phyloP scores from a whole-genome alignment of 768 basidiomycete genomes.

The Mycena indigotica region DNA sequence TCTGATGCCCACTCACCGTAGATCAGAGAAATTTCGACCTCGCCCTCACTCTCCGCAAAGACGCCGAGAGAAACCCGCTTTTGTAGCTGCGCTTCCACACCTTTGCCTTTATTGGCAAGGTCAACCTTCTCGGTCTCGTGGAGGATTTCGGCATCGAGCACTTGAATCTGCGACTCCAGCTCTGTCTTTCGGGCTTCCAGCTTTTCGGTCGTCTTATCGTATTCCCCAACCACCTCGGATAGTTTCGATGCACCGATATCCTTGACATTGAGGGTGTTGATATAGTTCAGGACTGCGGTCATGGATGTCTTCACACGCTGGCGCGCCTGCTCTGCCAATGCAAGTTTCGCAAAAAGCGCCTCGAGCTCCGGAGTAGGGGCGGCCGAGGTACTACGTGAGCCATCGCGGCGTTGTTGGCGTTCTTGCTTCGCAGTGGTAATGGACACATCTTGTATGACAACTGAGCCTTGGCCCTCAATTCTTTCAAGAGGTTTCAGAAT shows the following conservation, averaged over 20 bases:
- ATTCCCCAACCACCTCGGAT: constrained; percentile 17
- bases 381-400: background rate
- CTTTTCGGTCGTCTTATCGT: constrained; percentile 19
- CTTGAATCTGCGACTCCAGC: constrained; percentile 19
- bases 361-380: constrained; percentile 1
- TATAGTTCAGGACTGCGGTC: constrained; percentile 20
- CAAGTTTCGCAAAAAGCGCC: constrained; percentile 1
- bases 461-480: background rate
- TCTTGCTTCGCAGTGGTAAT: background rate
- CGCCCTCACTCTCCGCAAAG: constrained; percentile 23
- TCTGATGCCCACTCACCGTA: constrained; percentile 23
- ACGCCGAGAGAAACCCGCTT: constrained; percentile 22
- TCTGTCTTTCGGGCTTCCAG: constrained; percentile 17
- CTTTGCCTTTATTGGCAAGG: constrained; percentile 11
- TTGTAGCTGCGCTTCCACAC: constrained; percentile 7
- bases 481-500: background rate
- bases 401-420: background rate
- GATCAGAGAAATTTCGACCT: constrained; percentile 26
- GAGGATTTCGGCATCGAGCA: constrained; percentile 20
- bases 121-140: background rate
- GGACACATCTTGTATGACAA: background rate
- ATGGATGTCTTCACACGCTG: constrained; percentile 23
- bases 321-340: constrained; percentile 13
- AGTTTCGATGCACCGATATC: constrained; percentile 23
- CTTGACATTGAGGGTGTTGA: constrained; percentile 18